Conservation (phyloP, 176 grass and related monocot species). For the Oryza coarctata region DNA sequence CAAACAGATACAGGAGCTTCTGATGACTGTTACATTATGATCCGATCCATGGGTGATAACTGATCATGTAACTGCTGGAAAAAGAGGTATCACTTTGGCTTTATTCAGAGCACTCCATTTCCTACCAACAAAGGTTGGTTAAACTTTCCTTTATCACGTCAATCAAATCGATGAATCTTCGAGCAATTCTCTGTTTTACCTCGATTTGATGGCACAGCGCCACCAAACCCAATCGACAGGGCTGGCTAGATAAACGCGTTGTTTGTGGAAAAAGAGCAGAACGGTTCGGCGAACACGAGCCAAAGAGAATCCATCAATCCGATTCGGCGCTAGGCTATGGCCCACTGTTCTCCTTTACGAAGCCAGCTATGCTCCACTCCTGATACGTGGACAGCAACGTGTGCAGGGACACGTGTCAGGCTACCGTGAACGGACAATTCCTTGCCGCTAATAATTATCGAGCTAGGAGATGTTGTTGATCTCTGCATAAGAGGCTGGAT, state of each 20-base stretch:
- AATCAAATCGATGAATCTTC: neutral
- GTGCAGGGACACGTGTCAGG: constrained; percentile 25
- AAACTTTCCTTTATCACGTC: neutral
- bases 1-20: no score
- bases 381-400: constrained; percentile 19
- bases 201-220: neutral
- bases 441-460: neutral
- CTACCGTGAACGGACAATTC: neutral
- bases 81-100: no score
- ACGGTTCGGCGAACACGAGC: constrained; percentile 23
- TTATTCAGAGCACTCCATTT: neutral
- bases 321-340: neutral
- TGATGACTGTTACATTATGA: no score
- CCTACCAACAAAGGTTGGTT: neutral
- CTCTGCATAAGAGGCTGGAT: neutral
- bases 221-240: neutral
- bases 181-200: neutral
- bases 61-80: neutral
- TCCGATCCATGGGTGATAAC: no score
- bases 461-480: neutral
- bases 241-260: neutral
- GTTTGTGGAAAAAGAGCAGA: neutral
- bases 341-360: neutral
- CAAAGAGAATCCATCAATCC: constrained; percentile 10
- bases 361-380: constrained; percentile 24